phyloP scores from a whole-genome alignment of 2,329 filamentous ascomycete genomes.

The Sporothrix curviconia region DNA sequence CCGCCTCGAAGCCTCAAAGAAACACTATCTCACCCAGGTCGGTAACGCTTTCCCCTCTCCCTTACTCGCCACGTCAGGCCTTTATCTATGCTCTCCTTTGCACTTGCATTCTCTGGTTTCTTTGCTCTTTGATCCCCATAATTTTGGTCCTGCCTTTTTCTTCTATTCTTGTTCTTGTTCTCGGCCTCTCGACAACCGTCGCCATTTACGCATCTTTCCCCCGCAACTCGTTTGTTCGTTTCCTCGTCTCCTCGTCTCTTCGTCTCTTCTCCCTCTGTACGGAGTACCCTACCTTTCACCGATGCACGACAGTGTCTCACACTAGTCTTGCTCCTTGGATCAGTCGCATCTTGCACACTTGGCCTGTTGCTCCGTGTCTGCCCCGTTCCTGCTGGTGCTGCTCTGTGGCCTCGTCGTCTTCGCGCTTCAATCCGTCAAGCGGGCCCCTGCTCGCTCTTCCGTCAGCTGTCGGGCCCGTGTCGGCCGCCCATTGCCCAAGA shows the following conservation, averaged over 20 bases:
- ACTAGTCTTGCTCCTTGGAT: too few species aligned
- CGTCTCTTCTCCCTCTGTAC: not conserved
- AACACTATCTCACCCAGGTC: slow-evolving; percentile 6
- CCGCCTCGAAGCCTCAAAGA: not conserved
- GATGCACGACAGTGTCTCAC: too few species aligned
- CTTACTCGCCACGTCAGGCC: not conserved
- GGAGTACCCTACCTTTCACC: not conserved
- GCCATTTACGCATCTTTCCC: too few species aligned
- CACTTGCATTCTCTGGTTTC: not conserved
- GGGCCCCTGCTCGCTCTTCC: not conserved
- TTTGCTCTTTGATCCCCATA: not conserved
- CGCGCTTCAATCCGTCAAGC: too few species aligned
- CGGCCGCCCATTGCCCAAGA: slow-evolving; percentile 1
- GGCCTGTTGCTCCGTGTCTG: too few species aligned
- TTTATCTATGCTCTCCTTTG: slow-evolving; percentile 5
- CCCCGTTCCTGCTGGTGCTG: not conserved
- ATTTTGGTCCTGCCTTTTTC: not conserved
- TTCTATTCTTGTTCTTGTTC: too few species aligned
- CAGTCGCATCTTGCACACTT: too few species aligned
- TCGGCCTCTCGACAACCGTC: too few species aligned
- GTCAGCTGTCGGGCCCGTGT: slow-evolving; percentile 2
- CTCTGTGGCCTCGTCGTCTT: too few species aligned
- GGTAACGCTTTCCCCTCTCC: not conserved
- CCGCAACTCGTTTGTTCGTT: too few species aligned
- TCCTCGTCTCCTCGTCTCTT: not conserved